These are phyloP conservation scores for Neofusicoccum laricinum DNA, from an alignment of 2,329 filamentous ascomycete genomes.

Conservation along the genomic window DNA sequence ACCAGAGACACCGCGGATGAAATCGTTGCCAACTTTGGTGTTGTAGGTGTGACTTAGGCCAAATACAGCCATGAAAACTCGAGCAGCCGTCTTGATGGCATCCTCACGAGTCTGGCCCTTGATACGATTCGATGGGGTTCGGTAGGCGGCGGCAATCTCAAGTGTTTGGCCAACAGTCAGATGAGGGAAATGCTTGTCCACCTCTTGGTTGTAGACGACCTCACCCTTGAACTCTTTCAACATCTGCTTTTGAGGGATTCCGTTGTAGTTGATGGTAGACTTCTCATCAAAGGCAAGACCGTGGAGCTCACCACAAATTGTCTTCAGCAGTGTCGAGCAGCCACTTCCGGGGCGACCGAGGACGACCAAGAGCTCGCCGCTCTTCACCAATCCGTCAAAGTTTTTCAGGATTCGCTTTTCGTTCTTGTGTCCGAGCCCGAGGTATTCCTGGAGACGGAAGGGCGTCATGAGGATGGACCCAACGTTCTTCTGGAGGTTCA, in stretches of 20 bases:
- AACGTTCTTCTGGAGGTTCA: conserved; percentile 69
- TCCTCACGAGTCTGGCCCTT: conserved; percentile 40
- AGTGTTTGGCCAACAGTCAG: conserved; percentile 57
- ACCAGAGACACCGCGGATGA: conserved; percentile 60
- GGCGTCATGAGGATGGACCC: conserved; percentile 58
- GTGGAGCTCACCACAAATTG: conserved; percentile 58
- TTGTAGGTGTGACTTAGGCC: conserved; percentile 55
- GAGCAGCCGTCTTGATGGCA: conserved; percentile 43
- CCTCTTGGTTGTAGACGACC: conserved; percentile 46
- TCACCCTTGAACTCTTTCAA: conserved; percentile 48
- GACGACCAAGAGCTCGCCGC: conserved; percentile 48
- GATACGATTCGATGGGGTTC: conserved; percentile 46
- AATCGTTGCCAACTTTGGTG: conserved; percentile 57
- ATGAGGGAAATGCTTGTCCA: conserved; percentile 55
- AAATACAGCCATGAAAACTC: conserved; percentile 54
- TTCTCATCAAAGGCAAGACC: conserved; percentile 53
- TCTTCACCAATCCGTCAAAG: conserved; percentile 53
- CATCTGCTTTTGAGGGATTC: conserved; percentile 39
- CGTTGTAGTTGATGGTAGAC: conserved; percentile 59
- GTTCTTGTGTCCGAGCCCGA: conserved; percentile 42
- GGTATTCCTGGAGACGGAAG: conserved; percentile 55
- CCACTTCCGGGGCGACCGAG: conserved; percentile 54
- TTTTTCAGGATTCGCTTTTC: conserved; percentile 54
- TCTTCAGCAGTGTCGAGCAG: conserved; percentile 63
- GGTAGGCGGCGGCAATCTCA: conserved; percentile 53